Percentiles rank a stretch among this genome's conserved stretches.
Evolutionary conservation across 768 basidiomycete genomes (phyloP).

Genomic region (Hygrophoropsis aurantiaca): DNA sequence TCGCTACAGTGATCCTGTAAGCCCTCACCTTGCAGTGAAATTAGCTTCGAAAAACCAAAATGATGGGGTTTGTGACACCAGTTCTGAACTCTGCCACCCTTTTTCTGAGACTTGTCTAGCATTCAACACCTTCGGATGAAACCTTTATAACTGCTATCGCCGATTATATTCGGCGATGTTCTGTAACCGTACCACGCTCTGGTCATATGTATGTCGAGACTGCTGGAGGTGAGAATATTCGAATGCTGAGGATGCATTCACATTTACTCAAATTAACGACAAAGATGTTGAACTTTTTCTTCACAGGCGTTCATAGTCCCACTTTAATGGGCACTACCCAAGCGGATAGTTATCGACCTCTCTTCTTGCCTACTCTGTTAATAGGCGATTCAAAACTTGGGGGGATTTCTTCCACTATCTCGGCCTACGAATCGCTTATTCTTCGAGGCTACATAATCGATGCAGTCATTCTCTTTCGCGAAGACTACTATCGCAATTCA

Average conservation of each 20-base stretch:
- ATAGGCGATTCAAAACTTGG: constrained; percentile 89
- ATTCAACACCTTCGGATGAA: constrained; percentile 54
- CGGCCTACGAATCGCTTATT: constrained; percentile 87
- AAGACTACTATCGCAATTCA: constrained; percentile 84
- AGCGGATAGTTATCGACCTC: constrained; percentile 79
- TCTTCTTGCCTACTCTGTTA: constrained; percentile 85
- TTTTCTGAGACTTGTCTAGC: too few relatives aligned
- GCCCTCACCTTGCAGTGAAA: constrained; percentile 85
- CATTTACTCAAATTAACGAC: constrained; percentile 3
- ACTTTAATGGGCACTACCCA: constrained; percentile 82
- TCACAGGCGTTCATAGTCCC: constrained; percentile 87
- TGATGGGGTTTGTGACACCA: too few relatives aligned
- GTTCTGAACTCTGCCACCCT: too few relatives aligned
- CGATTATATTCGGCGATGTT: constrained; percentile 57
- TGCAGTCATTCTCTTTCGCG: constrained; percentile 78
- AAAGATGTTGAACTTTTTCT: neutral
- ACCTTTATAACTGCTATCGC: constrained; percentile 67
- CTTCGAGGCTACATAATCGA: constrained; percentile 91
- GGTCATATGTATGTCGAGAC: constrained; percentile 87
- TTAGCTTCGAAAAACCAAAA: constrained; percentile 37
- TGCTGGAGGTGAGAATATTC: constrained; percentile 89
- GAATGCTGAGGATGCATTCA: constrained; percentile 86
- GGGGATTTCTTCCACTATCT: constrained; percentile 90
- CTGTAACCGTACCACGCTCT: constrained; percentile 24
- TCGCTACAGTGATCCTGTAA: constrained; percentile 85